phyloP scores from a whole-genome alignment of 202 grass and related monocot species.

The Musa balbisiana region DNA sequence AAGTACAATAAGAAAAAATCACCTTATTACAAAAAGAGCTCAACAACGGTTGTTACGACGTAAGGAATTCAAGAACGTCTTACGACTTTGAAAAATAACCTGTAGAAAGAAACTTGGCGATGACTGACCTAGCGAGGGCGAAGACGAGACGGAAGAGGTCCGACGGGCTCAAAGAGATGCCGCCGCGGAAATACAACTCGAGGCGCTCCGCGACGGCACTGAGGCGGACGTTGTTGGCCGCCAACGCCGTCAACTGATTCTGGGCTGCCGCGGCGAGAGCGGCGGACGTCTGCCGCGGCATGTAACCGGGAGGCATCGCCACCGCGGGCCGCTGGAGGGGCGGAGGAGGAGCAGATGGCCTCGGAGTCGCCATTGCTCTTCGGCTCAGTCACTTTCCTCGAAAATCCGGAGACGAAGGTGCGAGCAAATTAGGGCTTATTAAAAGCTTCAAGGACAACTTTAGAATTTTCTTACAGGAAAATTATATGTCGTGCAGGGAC shows the following conservation, averaged over 20 bases:
- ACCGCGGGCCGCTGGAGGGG: too few species aligned
- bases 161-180: neutral
- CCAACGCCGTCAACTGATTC: constrained; percentile 21
- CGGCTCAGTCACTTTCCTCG: too few species aligned
- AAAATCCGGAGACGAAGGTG: too few species aligned
- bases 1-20: constrained; percentile 6
- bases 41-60: constrained; percentile 17
- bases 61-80: neutral
- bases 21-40: constrained; percentile 1
- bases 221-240: constrained; percentile 33
- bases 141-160: constrained; percentile 46
- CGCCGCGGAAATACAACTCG: constrained; percentile 29
- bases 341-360: too few species aligned
- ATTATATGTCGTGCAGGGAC: too few species aligned
- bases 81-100: neutral
- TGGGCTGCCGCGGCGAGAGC: neutral
- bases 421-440: too few species aligned
- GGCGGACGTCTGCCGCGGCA: neutral
- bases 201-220: constrained; percentile 45
- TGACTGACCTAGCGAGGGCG: constrained; percentile 48
- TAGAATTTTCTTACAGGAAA: too few species aligned
- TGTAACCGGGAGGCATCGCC: too few species aligned
- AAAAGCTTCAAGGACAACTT: too few species aligned
- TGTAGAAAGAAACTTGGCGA: neutral
- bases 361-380: too few species aligned